Percentiles rank a stretch among this genome's conserved stretches.
These are phyloP conservation scores for Streptanthus diversifolius DNA, from an alignment of 345 rosid species.

Conservation along the genomic window DNA sequence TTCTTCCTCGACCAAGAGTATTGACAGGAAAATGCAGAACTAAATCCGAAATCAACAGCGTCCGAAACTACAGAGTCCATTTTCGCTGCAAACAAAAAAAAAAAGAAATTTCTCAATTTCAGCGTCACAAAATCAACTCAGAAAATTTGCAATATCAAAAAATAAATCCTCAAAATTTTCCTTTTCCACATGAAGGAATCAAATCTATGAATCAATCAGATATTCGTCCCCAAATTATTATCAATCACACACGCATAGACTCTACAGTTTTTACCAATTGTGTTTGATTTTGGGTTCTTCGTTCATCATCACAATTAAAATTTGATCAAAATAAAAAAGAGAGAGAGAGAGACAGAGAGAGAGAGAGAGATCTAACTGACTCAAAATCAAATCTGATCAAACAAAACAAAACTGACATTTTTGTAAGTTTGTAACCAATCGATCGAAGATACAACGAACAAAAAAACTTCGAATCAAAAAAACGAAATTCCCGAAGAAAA, in stretches of 20 bases:
- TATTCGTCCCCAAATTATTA: too few relatives aligned
- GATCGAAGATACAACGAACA: background rate
- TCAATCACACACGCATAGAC: too few relatives aligned
- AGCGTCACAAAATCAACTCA: too few relatives aligned
- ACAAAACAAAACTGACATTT: background rate
- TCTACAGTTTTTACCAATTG: background rate
- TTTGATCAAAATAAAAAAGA: background rate
- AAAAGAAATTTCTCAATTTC: background rate
- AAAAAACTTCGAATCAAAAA: background rate
- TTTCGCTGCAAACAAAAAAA: background rate
- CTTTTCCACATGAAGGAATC: too few relatives aligned
- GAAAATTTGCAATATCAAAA: too few relatives aligned
- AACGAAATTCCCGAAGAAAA: too few relatives aligned
- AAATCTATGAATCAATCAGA: too few relatives aligned
- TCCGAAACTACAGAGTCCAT: constrained; percentile 21
- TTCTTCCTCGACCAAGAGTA: constrained; percentile 9
- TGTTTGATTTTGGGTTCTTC: background rate
- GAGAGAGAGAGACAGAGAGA: too few relatives aligned
- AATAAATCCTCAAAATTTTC: too few relatives aligned
- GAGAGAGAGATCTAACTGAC: background rate
- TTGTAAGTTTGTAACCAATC: background rate
- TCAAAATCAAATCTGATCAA: background rate
- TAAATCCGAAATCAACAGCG: background rate
- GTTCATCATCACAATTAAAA: background rate
- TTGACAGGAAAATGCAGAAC: background rate